Base-by-base conservation (phyloP, 495 filamentous ascomycete genomes). In the Aspergillus cristatus region DNA sequence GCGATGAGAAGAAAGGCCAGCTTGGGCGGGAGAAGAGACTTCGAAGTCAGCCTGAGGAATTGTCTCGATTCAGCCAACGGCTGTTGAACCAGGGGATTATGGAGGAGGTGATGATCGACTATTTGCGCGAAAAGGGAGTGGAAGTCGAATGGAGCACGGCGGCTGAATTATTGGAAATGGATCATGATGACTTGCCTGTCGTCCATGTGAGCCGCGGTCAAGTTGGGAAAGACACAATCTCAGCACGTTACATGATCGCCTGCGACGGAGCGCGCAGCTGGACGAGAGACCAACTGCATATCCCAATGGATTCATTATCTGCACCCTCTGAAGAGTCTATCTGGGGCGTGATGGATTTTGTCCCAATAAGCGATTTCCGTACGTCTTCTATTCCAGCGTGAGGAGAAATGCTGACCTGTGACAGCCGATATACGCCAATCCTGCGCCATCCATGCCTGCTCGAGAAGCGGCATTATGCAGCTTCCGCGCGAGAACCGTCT, bases 401-500 rank as follows among this genome's bases (percentile, higher is more conserved):
- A n/a, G n/a, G n/a, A n/a, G n/a, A n/a, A n/a, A n/a, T n/a, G n/a
- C n/a, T n/a, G n/a, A n/a, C n/a, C n/a, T n/a, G n/a, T n/a, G n/a
- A n/a, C n/a, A n/a, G n/a, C 79, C 1, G 81, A 84, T 44, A 76
- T 84, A 34, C 63, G 80, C 18, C 70, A 65, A 46, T 58, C 71
- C 20, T 82, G 78, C 46, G 69, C 72, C 13, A 71, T 83, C 14
- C 76, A 81, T 43, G 75, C 74, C 6, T 68, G 68, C 6, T 60
- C 58, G 7, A 60, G 58, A 2, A 81, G 81, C 6, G 75, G 65
- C 18, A 54, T 84, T 18, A 78, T 86, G 68, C 51, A 79, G 1
- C 77, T 86, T 18, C 81, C 81, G 0, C 70, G 81, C 18, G 79
- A 83, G 49, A 73, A 73, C 41, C 75, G 70, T 53, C 63, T 79